phyloP scores from a whole-genome alignment of 83 land plant species.

The Thuja plicata region DNA sequence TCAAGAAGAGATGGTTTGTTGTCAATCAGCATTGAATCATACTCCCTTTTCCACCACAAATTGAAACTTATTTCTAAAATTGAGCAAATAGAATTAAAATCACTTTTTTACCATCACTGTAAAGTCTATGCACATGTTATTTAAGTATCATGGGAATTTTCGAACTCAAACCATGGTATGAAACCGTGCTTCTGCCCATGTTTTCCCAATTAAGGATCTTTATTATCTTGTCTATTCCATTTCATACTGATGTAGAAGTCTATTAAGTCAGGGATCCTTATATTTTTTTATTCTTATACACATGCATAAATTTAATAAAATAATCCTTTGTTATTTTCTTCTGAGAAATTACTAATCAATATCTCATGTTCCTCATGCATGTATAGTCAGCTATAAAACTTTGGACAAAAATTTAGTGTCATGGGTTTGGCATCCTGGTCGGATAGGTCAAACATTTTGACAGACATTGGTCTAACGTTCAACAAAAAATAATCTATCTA shows the following conservation, averaged over 20 bases:
- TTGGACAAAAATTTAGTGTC: no score
- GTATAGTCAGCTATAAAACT: no score
- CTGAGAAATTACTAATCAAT: no score
- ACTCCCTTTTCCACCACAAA: not conserved
- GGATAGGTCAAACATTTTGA: no score
- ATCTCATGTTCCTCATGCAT: no score
- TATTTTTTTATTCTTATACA: not conserved
- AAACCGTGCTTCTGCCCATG: not conserved
- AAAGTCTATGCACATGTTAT: not conserved
- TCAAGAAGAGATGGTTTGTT: not conserved
- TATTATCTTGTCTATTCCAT: not conserved
- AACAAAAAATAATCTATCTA: no score
- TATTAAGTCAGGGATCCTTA: not conserved
- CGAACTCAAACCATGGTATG: not conserved
- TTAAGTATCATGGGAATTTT: not conserved
- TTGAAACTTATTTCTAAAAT: not conserved
- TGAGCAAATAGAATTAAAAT: not conserved
- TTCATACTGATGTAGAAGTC: not conserved
- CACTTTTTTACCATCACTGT: not conserved
- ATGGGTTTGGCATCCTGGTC: no score
- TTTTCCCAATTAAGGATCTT: not conserved
- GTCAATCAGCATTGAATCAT: not conserved
- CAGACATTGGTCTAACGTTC: no score
- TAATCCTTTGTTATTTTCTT: not conserved
- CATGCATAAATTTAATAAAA: not conserved